A percentile compares a stretch with the other conserved stretches of the same genome.
phyloP scores from a whole-genome alignment of 352 stramenopile genomes.

The Globisporangium echinulatum region DNA sequence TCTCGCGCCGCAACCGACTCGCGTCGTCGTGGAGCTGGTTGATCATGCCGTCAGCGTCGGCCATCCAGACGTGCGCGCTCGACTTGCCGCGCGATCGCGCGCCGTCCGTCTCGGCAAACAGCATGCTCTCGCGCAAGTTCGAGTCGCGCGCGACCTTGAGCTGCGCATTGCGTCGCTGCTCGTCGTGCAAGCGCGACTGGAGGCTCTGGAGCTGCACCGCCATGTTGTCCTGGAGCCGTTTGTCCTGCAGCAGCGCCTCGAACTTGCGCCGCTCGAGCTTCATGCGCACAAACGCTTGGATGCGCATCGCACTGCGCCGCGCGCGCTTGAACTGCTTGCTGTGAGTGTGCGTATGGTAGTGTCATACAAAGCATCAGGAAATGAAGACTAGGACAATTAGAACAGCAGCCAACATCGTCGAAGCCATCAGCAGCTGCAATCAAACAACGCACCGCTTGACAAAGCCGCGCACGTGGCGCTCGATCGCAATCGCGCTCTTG shows the following conservation, averaged over 20 bases:
- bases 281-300: slow-evolving; percentile 63
- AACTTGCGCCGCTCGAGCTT: slow-evolving; percentile 55
- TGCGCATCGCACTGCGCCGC: slow-evolving; percentile 43
- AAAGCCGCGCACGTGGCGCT: slow-evolving; percentile 58
- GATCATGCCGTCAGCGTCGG: slow-evolving; percentile 80
- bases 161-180: slow-evolving; percentile 56
- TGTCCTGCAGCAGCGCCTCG: slow-evolving; percentile 37
- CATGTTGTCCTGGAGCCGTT: slow-evolving; percentile 57
- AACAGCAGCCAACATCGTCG: neutral
- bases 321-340: slow-evolving; percentile 48
- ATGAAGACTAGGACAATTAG: neutral
- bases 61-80: slow-evolving; percentile 76
- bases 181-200: slow-evolving; percentile 53
- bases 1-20: slow-evolving; percentile 63
- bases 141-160: slow-evolving; percentile 38
- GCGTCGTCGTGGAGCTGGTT: slow-evolving; percentile 69
- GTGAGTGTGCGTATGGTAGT: neutral
- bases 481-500: slow-evolving; percentile 59
- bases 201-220: slow-evolving; percentile 45
- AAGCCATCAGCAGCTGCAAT: too few relatives aligned
- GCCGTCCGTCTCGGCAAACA: slow-evolving; percentile 32
- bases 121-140: slow-evolving; percentile 34
- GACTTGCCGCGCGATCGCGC: slow-evolving; percentile 47
- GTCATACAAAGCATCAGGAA: neutral
- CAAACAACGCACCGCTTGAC: slow-evolving; percentile 33